Base-by-base conservation (phyloP, 2,329 filamentous ascomycete genomes). In the Venturia asperata region DNA sequence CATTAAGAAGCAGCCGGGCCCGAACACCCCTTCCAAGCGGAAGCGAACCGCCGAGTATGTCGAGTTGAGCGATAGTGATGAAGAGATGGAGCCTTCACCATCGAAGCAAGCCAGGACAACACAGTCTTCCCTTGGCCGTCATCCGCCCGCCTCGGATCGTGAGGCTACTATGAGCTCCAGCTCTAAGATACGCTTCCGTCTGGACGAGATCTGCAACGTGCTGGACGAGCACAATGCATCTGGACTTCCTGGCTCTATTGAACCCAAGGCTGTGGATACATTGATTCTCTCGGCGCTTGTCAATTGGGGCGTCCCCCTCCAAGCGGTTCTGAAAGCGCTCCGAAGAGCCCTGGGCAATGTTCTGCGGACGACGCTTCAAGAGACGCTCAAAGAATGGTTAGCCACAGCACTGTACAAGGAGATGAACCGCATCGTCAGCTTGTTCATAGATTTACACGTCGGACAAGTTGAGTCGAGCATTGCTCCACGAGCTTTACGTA, bases 161-260 rank as follows among this genome's bases (percentile, higher is more conserved):
- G 47, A 27, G 11, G 21, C 45, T 11, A 13, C 21, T 4, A 13
- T 52, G 4, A 21, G 21, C 15, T 21, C 42, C 11, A 56, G 21
- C 13, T 21, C 42, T 4, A 56, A 52, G 39, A 34, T 30, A 13
- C 37, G 24, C 13, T 64, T 64, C 49, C 47, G 47, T 21, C 27
- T 64, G 10, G 45, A 47, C 37, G 49, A 64, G 6, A 47, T 64
- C 10, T 49, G 49, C 13, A 41, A 39, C 19, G 37, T 49, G 19
- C 47, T 64, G 4, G 67, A 69, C 2, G 64, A 70, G 1, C 68
- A 69, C 3, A 73, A 73, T 0, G 70, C 70, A 1, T 72, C 72
- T 0, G 73, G 68, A 1, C 68, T 79, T 0, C 74, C 73, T 0
- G 73, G 70, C 0, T 71, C 74, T n/a, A 67, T 77, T 0, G 69